Base-by-base conservation (phyloP, 306 rosid genomes). In the Pachyrhizus erosus region DNA sequence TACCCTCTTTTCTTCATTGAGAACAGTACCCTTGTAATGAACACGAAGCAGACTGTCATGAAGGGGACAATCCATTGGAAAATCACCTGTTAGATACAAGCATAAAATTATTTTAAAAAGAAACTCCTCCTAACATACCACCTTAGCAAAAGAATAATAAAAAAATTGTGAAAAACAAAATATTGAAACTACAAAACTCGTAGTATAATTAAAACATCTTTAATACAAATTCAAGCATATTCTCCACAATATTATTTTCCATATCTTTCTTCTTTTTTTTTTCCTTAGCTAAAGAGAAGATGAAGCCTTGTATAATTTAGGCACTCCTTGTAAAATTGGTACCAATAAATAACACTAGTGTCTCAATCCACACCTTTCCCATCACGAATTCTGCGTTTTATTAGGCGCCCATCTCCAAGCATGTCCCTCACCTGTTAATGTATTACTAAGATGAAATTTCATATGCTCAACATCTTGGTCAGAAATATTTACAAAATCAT, bases 41-140 rank as follows among this genome's bases (percentile, higher is more conserved):
- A 96, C 94, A 4, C 79, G 89, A 58, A 93, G 90, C 45, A 91
- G 91, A 82, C 98, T 96, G 86, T 96, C 98, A n/a, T 96, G 97
- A 78, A 96, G 99, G 69, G 98, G 98, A 86, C 98, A 96, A 84
- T 96, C 99, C 99, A 96, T 96, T 14, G 94, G 99, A 85, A 96
- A 96, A 5, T 96, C 99, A 78, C 99, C 99, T 93, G 79, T 82
- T 83, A 69, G 33, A 75, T 71, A 79, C 81, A 64, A 46, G 70
- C 46, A 70, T 54, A 61, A 52, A 39, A 73, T 23, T 73, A 65
- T 40, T n/a, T n/a, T n/a, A 60, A 14, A 52, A 37, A 0, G 39
- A 70, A 72, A 43, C 64, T 13, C 62, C 54, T 51, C 78, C 68
- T 51, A 33, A 20, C 52, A 48, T 24, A 65, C 43, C 18, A 68